Evolutionary conservation across 331 rosid genomes (phyloP).

Genomic region (Phaseolus coccineus): DNA sequence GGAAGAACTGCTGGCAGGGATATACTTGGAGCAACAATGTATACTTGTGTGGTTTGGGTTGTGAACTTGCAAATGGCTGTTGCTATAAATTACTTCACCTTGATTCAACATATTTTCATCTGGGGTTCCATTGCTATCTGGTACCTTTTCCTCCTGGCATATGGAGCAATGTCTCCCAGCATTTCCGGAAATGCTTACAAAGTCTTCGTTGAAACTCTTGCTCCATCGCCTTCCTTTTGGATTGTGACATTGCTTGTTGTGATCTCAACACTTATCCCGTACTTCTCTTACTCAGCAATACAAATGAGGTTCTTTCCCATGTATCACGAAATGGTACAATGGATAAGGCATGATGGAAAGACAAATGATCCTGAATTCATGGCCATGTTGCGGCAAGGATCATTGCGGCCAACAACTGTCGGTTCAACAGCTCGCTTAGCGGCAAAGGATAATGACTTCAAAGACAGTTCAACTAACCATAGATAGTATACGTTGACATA

Average conservation of each 20-base stretch:
- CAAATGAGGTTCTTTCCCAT: conserved; percentile 81
- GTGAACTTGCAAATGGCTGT: conserved; percentile 95
- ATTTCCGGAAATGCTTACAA: conserved; percentile 71
- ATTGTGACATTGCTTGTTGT: conserved; percentile 67
- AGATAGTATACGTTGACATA: conserved; percentile 36
- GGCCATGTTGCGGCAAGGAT: conserved; percentile 60
- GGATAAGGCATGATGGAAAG: conserved; percentile 72
- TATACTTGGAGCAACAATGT: conserved; percentile 86
- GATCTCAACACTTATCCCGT: conserved; percentile 73
- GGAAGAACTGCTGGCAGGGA: conserved; percentile 83
- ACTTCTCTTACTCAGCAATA: conserved; percentile 67
- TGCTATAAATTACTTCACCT: conserved; percentile 80
- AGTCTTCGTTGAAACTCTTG: conserved; percentile 79
- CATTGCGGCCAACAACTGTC: conserved; percentile 58
- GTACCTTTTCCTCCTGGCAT: conserved; percentile 81
- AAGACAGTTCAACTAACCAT: conserved; percentile 43
- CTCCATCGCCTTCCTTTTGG: conserved; percentile 83
- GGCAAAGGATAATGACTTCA: conserved; percentile 56
- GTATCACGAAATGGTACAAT: conserved; percentile 74
- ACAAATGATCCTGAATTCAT: conserved; percentile 66
- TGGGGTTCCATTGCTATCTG: conserved; percentile 90
- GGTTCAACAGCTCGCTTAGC: conserved; percentile 89
- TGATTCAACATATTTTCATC: conserved; percentile 85
- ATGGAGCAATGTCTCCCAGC: conserved; percentile 69
- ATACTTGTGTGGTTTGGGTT: conserved; percentile 87